Conservation (phyloP, 23 red algal genomes). For the Gracilaria caudata region DNA sequence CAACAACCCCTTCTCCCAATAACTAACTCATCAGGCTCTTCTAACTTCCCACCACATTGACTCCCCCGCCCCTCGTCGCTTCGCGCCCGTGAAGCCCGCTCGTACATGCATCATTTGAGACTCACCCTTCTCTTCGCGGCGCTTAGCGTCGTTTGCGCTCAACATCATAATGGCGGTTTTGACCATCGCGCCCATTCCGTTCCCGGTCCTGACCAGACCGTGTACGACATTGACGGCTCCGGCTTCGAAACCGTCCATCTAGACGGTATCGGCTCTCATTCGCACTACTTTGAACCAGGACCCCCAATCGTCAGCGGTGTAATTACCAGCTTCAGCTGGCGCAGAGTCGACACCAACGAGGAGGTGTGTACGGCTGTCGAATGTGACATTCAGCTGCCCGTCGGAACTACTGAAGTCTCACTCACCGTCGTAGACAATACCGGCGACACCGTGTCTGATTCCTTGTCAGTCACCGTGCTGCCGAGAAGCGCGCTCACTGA, state of each 20-base stretch:
- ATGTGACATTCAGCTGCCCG: constrained; percentile 16
- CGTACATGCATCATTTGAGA: constrained; percentile 19
- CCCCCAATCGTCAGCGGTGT: constrained; percentile 56
- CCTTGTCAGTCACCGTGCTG: constrained; percentile 49
- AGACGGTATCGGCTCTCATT: constrained; percentile 48
- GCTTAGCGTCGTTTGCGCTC: constrained; percentile 10
- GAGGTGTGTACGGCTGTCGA: constrained; percentile 7
- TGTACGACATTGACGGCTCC: constrained; percentile 54
- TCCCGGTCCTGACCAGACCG: constrained; percentile 45
- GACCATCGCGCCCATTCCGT: constrained; percentile 72
- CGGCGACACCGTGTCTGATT: constrained; percentile 36
- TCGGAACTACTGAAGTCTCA: constrained; percentile 50
- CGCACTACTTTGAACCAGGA: constrained; percentile 62
- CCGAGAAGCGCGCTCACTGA: constrained; percentile 38
- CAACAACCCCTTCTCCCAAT: neutral
- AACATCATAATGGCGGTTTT: constrained; percentile 40
- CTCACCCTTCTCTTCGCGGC: constrained; percentile 13
- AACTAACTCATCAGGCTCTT: neutral
- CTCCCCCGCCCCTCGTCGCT: neutral
- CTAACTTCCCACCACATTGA: neutral
- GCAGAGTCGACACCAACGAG: constrained; percentile 25
- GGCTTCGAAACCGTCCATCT: constrained; percentile 53
- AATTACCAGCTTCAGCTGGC: constrained; percentile 52
- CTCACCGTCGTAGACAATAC: constrained; percentile 58
- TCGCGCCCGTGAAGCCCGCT: constrained; percentile 7